Evolutionary conservation across 2,329 filamentous ascomycete genomes (phyloP).

Genomic region (Mycocentrospora acerina): DNA sequence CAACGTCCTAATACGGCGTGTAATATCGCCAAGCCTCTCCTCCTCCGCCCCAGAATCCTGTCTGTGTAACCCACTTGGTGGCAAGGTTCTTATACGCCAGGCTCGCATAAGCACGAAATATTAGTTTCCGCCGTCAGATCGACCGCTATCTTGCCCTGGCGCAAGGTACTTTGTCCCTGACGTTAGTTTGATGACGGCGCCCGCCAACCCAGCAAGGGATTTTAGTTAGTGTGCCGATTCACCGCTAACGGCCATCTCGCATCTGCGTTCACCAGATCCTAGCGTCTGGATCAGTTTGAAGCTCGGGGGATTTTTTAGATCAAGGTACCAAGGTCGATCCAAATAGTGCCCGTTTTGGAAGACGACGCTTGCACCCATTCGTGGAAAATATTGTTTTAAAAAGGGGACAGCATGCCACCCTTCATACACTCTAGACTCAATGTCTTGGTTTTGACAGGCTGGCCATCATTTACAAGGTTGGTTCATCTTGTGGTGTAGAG

Average conservation of each 20-base stretch:
- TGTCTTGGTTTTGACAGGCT: too few relatives aligned
- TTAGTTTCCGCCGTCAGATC: slow-evolving; percentile 42
- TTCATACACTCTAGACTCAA: too few relatives aligned
- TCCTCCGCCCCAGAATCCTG: slow-evolving; percentile 16
- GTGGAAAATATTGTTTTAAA: too few relatives aligned
- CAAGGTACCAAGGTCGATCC: too few relatives aligned
- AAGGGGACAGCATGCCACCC: too few relatives aligned
- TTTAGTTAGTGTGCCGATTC: slow-evolving; percentile 23
- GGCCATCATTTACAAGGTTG: too few relatives aligned
- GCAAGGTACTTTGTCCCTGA: slow-evolving; percentile 23
- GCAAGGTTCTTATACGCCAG: slow-evolving; percentile 21
- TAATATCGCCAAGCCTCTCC: slow-evolving; percentile 18
- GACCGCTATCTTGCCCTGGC: slow-evolving; percentile 24
- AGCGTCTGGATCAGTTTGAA: too few relatives aligned
- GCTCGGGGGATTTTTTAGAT: too few relatives aligned
- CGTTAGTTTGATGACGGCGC: slow-evolving; percentile 20
- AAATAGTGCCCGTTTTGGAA: too few relatives aligned
- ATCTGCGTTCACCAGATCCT: slow-evolving; percentile 7
- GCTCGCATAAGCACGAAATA: slow-evolving; percentile 26
- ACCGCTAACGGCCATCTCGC: slow-evolving; percentile 31
- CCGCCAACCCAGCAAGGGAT: slow-evolving; percentile 13
- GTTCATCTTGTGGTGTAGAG: too few relatives aligned
- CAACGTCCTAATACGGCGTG: neutral
- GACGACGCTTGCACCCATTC: too few relatives aligned
- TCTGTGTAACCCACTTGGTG: slow-evolving; percentile 33